Evolutionary conservation across 2,329 filamentous ascomycete species (phyloP), one percentile per base, ranked within the genome.

Genomic region (Colletotrichum navitas): DNA sequence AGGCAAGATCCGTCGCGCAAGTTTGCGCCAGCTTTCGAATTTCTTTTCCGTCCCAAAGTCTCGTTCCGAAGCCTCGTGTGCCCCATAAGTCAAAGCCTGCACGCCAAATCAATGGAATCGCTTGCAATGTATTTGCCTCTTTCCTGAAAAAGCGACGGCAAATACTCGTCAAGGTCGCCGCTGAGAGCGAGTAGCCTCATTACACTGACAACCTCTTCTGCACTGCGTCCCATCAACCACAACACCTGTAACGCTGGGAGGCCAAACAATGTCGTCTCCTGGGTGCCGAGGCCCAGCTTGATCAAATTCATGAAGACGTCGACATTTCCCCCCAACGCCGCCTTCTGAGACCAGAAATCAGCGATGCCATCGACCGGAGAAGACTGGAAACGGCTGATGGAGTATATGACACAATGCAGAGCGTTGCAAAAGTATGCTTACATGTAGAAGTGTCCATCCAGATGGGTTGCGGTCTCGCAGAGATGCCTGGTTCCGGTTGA

Each of bases 221-320:
- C 12, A 6, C 3, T 26, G 45, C n/a, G 1, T 5, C 0, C 5
- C 4, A 1, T 14, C 10, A 26, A 14, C 4, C 2, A 14, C 5
- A 49, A 26, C n/a, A 6, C 5, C 8, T 6, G 1, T 2, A 26
- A n/a, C 45, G 2, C 45, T 6, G 45, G 1, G 3, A 1, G 0
- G n/a, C 45, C 45, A 1, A 0, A 1, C 10, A 3, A 1, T 26
- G 7, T 14, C 45, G 3, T 49, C n/a, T 49, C 45, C 24, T 49
- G n/a, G 5, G 11, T 49, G 45, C 45, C 26, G 18, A 49, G n/a
- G 11, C 45, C 45, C n/a, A 24, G 10, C n/a, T 21, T 49, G 10
- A 49, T 49, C 45, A 49, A 49, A 10, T 49, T 49, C 3, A 26
- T 26, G 0, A 49, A 24, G n/a, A 49, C 45, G 24, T 49, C 45